These are phyloP conservation scores for Centaurea solstitialis DNA, from an alignment of 129 eudicot species.

Conservation along the genomic window DNA sequence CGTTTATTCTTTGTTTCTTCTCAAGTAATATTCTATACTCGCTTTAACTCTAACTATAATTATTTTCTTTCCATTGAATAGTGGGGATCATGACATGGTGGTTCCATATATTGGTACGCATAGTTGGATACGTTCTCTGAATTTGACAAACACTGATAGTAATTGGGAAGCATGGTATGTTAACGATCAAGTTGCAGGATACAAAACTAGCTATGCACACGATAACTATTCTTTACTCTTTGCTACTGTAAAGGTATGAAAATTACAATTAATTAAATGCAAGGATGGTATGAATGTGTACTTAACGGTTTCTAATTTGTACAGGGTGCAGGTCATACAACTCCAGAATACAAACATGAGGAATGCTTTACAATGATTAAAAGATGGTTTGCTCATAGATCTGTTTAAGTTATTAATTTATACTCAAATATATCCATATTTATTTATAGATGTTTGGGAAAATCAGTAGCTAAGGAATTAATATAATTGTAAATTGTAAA, in stretches of 20 bases:
- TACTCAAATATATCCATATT: not conserved
- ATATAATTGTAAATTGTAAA: no score
- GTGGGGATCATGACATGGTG: conserved; percentile 27
- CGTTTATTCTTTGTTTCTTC: not conserved
- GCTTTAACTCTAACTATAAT: not conserved
- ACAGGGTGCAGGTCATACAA: conserved; percentile 27
- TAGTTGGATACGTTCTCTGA: conserved; percentile 11
- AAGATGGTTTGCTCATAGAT: conserved; percentile 13
- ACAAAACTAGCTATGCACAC: not conserved
- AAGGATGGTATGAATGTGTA: not conserved
- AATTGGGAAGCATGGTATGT: conserved; percentile 10
- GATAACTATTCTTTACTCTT: not conserved
- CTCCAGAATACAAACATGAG: conserved; percentile 23
- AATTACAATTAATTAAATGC: not conserved
- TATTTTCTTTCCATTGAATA: not conserved
- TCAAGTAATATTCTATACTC: not conserved
- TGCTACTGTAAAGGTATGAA: conserved; percentile 9
- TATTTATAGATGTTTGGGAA: no score
- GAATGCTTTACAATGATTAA: conserved; percentile 19
- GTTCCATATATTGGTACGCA: conserved; percentile 16
- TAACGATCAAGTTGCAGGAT: not conserved
- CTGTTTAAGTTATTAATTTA: not conserved
- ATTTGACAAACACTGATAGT: not conserved
- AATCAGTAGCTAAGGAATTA: not conserved
- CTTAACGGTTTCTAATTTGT: no score